phyloP scores from a whole-genome alignment of 177 flowering plant genomes.

The Vitis hybrid region DNA sequence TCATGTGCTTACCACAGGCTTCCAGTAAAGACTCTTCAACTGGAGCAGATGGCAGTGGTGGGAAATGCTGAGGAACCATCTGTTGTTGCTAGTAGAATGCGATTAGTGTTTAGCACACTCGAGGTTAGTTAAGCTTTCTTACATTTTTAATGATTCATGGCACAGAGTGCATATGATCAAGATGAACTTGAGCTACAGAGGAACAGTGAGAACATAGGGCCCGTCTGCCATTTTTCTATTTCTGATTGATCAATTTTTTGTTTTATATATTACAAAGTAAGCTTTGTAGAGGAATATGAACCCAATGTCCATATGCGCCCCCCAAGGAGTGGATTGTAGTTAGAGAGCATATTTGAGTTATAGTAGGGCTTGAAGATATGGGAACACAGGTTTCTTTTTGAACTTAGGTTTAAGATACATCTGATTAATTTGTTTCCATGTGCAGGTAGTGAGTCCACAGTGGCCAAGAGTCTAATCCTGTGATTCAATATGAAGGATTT shows the following conservation, averaged over 20 bases:
- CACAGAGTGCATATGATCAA: background rate
- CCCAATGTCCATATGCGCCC: no score
- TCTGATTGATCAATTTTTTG: no score
- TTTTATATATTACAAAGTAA: no score
- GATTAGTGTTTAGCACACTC: conserved; percentile 84
- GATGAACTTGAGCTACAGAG: background rate
- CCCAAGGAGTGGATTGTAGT: no score
- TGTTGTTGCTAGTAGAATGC: conserved; percentile 89
- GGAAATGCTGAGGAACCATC: conserved; percentile 91
- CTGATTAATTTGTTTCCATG: background rate
- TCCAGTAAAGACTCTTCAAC: conserved; percentile 95
- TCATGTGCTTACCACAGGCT: conserved; percentile 48
- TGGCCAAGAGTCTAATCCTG: conserved; percentile 62
- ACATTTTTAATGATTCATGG: background rate
- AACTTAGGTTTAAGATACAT: no score
- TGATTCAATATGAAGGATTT: background rate
- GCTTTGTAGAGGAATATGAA: no score
- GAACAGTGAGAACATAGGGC: background rate
- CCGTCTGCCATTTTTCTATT: no score
- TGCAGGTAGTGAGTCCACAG: conserved; percentile 93
- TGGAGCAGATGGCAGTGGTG: conserved; percentile 96
- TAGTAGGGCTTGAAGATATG: no score
- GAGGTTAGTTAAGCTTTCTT: conserved; percentile 53
- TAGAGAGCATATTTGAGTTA: no score
- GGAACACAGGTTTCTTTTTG: background rate